A percentile compares a stretch with the other conserved stretches of the same genome.
These are phyloP conservation scores for Penicillium psychrofluorescens DNA, from an alignment of 495 filamentous ascomycete genomes.

Conservation along the genomic window DNA sequence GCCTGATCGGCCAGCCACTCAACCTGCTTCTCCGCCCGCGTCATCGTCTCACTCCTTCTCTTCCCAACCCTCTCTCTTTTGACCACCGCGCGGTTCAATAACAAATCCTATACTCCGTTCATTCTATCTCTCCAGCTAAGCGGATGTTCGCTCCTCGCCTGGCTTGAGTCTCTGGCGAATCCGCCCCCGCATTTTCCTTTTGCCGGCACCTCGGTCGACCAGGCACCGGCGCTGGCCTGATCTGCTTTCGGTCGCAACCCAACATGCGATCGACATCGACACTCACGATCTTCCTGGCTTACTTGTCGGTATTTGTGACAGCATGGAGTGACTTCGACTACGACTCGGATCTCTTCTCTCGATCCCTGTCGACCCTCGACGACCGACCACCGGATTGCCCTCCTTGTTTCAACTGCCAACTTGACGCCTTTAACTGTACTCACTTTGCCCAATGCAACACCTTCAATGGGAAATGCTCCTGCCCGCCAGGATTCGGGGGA, in stretches of 20 bases:
- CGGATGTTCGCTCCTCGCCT: slow-evolving; percentile 1
- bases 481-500: slow-evolving; percentile 85
- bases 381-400: slow-evolving; percentile 55
- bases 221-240: too few relatives aligned
- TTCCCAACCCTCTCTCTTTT: slow-evolving; percentile 10
- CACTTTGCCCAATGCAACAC: slow-evolving; percentile 83
- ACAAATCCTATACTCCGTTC: not conserved
- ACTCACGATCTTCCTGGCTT: slow-evolving; percentile 18
- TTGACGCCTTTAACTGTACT: slow-evolving; percentile 81
- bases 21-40: slow-evolving; percentile 28
- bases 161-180: not conserved
- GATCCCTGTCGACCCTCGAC: slow-evolving; percentile 43
- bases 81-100: not conserved
- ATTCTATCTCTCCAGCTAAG: slow-evolving; percentile 1
- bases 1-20: too few relatives aligned
- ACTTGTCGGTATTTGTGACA: slow-evolving; percentile 12
- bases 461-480: slow-evolving; percentile 84
- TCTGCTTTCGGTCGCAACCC: slow-evolving; percentile 1
- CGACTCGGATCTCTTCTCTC: slow-evolving; percentile 19
- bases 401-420: slow-evolving; percentile 92
- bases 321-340: slow-evolving; percentile 27
- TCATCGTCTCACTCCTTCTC: slow-evolving; percentile 24
- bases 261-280: slow-evolving; percentile 26
- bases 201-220: slow-evolving; percentile 1
- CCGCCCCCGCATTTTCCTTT: slow-evolving; percentile 7